These are phyloP conservation scores for Canavalia ensiformis DNA, from an alignment of 306 rosid genomes.

Conservation along the genomic window DNA sequence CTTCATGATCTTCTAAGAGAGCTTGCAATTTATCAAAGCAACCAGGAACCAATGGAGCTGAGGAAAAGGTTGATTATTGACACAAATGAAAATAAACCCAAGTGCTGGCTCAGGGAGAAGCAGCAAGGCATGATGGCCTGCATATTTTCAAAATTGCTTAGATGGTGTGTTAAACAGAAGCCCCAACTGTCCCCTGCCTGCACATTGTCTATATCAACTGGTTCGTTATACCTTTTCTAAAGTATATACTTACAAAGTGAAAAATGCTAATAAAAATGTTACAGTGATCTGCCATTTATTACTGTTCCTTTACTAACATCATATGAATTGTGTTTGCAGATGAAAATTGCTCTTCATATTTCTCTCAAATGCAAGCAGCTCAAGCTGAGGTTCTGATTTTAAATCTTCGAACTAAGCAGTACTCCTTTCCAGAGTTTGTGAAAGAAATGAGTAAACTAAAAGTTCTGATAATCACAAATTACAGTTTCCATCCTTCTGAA, in stretches of 20 bases:
- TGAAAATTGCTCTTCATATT: constrained; percentile 48
- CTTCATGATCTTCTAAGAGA: constrained; percentile 72
- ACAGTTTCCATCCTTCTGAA: constrained; percentile 47
- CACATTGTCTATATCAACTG: constrained; percentile 66
- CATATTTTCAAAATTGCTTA: constrained; percentile 45
- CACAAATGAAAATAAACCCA: constrained; percentile 43
- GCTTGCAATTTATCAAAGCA: constrained; percentile 57
- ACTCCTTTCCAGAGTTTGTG: constrained; percentile 45
- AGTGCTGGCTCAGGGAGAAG: constrained; percentile 41
- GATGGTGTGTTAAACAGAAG: constrained; percentile 45
- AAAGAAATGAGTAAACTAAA: constrained; percentile 57
- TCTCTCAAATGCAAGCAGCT: constrained; percentile 46
- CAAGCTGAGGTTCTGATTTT: constrained; percentile 61
- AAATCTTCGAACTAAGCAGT: constrained; percentile 50
- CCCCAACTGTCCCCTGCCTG: constrained; percentile 47
- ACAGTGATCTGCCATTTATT: not conserved
- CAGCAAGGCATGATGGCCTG: constrained; percentile 36
- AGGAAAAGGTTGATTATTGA: constrained; percentile 58
- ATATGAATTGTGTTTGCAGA: constrained; percentile 53
- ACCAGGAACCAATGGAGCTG: constrained; percentile 43
- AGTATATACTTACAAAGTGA: not conserved
- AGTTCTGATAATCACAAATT: constrained; percentile 59
- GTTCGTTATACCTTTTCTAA: constrained; percentile 51
- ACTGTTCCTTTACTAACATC: not conserved
- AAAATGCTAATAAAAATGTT: not conserved